These are phyloP conservation scores for Chrysosporium queenslandicum DNA, from an alignment of 2,329 filamentous ascomycete species.

Conservation along the genomic window DNA sequence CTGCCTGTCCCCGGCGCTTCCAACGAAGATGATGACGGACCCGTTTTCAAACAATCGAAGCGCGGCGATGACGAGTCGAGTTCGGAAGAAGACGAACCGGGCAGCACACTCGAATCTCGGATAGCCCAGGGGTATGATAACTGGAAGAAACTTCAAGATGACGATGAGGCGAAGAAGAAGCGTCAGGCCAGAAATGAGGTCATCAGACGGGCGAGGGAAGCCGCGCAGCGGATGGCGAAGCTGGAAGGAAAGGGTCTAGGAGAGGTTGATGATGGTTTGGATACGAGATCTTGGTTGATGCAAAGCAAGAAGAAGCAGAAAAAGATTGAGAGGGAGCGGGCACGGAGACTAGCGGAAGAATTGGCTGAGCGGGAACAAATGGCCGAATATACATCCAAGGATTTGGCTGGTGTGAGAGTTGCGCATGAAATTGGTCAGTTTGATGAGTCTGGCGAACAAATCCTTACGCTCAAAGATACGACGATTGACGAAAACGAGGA, in stretches of 20 bases:
- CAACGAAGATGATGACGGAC: slow-evolving; percentile 37
- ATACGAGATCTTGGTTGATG: slow-evolving; percentile 78
- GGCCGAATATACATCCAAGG: slow-evolving; percentile 70
- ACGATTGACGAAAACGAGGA: slow-evolving; percentile 76
- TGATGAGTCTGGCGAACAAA: slow-evolving; percentile 67
- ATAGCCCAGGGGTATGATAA: slow-evolving; percentile 37
- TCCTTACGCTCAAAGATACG: slow-evolving; percentile 88
- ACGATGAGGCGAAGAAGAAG: slow-evolving; percentile 60
- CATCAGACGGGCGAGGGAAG: slow-evolving; percentile 78
- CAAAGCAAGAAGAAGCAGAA: slow-evolving; percentile 89
- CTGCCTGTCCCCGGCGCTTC: slow-evolving; percentile 65
- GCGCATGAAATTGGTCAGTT: slow-evolving; percentile 78
- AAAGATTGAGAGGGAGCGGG: slow-evolving; percentile 67
- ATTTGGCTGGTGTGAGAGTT: slow-evolving; percentile 83
- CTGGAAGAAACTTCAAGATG: slow-evolving; percentile 54
- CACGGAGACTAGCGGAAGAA: slow-evolving; percentile 62
- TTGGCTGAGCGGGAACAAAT: slow-evolving; percentile 63
- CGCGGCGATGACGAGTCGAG: slow-evolving; percentile 34
- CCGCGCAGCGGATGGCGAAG: slow-evolving; percentile 62
- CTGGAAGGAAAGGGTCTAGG: slow-evolving; percentile 77
- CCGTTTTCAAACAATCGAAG: slow-evolving; percentile 46
- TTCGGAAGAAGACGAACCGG: slow-evolving; percentile 55
- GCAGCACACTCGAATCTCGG: slow-evolving; percentile 70
- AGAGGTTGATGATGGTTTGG: slow-evolving; percentile 58
- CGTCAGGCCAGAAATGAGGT: slow-evolving; percentile 72